Base-by-base conservation (phyloP, 768 basidiomycete genomes). In the Phanerochaete carnosa region DNA sequence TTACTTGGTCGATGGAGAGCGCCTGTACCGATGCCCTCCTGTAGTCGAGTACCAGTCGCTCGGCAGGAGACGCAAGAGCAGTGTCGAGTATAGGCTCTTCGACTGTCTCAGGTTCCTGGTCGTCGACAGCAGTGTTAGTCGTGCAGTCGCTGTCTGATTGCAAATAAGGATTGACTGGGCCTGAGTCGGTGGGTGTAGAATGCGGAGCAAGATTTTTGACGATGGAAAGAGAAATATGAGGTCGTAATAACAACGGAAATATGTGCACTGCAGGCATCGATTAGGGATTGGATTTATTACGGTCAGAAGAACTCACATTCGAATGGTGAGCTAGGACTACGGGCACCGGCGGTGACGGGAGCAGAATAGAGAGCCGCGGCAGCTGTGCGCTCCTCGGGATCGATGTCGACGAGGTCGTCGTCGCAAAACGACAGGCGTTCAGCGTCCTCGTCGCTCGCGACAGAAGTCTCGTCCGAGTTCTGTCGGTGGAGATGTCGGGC, bases 341-440 rank as follows among this genome's bases (percentile, higher is more conserved):
- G 55, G 55, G 25, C 19, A 25, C 37, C 37, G 55, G 25, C 19
- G 13, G 22, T 22, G 19, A 30, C 9, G 22, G 37, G 47, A 23
- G 51, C 25, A 39, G 43, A 25, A 43, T 26, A 23, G 56, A 29
- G 7, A 51, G 33, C 54, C 8, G 25, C 46, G 2, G 59, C 54
- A 25, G 45, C 59, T 13, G 50, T n/a, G 26, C 57, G 29, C 22
- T 64, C 63, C 25, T 45, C 43, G 22, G 59, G 57, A 29, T 60
- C 63, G 28, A 64, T 49, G 30, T 61, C 59, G 15, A 64, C 56
- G 6, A 64, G 50, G 49, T 64, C 63, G 11, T 64, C 63, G 16
- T 64, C 63, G 45, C 59, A 57, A 45, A 64, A 64, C 9, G 60
- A 54, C 23, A 64, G 35, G 15, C 63, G 55, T 37, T 63, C 60